phyloP scores from a whole-genome alignment of 2,329 filamentous ascomycete species.

The Simplicillium aogashimaense region DNA sequence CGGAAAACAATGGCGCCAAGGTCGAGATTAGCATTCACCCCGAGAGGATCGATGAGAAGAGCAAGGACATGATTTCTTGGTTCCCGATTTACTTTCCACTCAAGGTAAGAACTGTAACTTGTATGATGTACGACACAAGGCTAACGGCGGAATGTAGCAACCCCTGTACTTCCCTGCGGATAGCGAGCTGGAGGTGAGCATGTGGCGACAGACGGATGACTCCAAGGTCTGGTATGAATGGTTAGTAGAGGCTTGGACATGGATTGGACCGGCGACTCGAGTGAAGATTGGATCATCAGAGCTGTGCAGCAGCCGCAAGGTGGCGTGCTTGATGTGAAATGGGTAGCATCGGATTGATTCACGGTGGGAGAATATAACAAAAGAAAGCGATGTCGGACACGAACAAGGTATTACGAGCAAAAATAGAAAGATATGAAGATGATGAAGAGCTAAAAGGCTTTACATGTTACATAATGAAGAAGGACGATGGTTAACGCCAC shows the following conservation, averaged over 20 bases:
- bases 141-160: slow-evolving; percentile 40
- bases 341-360: too few relatives aligned
- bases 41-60: slow-evolving; percentile 84
- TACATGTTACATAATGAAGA: background rate
- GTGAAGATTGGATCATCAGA: slow-evolving; percentile 59
- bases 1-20: slow-evolving; percentile 30
- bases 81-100: slow-evolving; percentile 98
- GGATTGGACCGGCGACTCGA: slow-evolving; percentile 47
- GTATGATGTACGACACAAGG: background rate
- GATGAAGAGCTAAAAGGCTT: background rate
- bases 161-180: slow-evolving; percentile 79
- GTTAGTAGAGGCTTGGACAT: slow-evolving; percentile 77
- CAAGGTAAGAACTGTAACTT: slow-evolving; percentile 50
- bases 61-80: slow-evolving; percentile 98
- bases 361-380: too few relatives aligned
- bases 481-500: background rate
- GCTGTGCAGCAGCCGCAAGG: slow-evolving; percentile 57
- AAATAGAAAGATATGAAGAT: background rate
- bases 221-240: slow-evolving; percentile 98
- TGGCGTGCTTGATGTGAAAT: slow-evolving; percentile 59
- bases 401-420: background rate
- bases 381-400: too few relatives aligned
- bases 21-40: slow-evolving; percentile 90
- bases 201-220: slow-evolving; percentile 95
- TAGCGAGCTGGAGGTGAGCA: slow-evolving; percentile 78